A percentile compares a stretch with the other conserved stretches of the same genome.
phyloP scores from a whole-genome alignment of 2,329 filamentous ascomycete genomes.

The Aspergillus luchuensis region DNA sequence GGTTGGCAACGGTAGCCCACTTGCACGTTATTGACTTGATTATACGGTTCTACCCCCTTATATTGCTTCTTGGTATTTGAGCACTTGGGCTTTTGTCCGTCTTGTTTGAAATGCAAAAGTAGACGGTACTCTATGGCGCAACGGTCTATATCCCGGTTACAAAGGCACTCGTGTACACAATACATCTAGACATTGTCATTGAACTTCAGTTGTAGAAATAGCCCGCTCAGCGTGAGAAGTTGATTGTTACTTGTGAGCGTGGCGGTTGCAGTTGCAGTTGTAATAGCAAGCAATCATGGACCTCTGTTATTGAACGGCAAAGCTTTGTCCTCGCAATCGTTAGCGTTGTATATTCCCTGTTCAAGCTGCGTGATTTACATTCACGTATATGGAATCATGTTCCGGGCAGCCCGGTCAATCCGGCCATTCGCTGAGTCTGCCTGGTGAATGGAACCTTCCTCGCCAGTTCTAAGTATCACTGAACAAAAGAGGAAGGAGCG shows the following conservation, averaged over 20 bases:
- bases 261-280: no score
- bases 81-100: constrained; percentile 8
- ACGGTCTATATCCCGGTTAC: constrained; percentile 11
- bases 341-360: no score
- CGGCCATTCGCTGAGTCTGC: not conserved
- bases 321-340: no score
- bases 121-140: constrained; percentile 33
- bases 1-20: constrained; percentile 1
- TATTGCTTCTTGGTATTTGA: constrained; percentile 8
- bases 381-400: no score
- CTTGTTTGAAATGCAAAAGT: constrained; percentile 25
- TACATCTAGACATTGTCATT: not conserved
- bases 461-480: not conserved
- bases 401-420: not conserved
- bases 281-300: no score
- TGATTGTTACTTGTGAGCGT: no score
- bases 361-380: no score
- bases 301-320: no score
- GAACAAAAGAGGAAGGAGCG: constrained; percentile 8
- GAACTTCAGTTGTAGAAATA: no score
- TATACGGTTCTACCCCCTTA: not conserved
- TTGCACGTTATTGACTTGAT: not conserved
- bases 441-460: constrained; percentile 7
- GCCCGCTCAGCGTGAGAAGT: no score
- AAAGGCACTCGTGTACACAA: constrained; percentile 2